Conservation (phyloP, 2,329 filamentous ascomycete genomes). For the Fusarium ramigenum region DNA sequence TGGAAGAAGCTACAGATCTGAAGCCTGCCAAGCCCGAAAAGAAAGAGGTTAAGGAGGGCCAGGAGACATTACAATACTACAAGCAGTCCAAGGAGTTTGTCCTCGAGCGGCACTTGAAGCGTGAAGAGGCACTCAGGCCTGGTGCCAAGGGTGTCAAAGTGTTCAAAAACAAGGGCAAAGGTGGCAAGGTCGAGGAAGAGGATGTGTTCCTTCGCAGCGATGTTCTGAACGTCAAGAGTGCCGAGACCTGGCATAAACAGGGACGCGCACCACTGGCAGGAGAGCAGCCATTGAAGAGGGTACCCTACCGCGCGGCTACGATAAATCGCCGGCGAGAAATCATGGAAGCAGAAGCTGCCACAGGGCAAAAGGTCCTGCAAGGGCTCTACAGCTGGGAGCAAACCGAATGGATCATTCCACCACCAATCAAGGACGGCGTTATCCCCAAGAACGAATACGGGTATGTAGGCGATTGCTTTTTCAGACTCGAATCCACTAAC, state of each 20-base stretch:
- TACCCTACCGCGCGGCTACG: slow-evolving; percentile 91
- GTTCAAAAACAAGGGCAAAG: slow-evolving; percentile 80
- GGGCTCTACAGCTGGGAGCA: slow-evolving; percentile 85
- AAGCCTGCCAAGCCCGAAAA: slow-evolving; percentile 76
- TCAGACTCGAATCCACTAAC: slow-evolving; percentile 31
- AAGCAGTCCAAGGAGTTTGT: slow-evolving; percentile 88
- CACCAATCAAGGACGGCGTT: slow-evolving; percentile 81
- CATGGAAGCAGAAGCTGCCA: slow-evolving; percentile 81
- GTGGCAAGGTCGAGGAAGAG: slow-evolving; percentile 76
- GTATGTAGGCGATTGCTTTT: slow-evolving; percentile 38
- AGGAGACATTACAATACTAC: slow-evolving; percentile 87
- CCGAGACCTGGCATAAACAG: slow-evolving; percentile 98
- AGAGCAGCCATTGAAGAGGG: slow-evolving; percentile 81
- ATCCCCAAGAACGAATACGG: slow-evolving; percentile 96
- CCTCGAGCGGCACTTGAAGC: slow-evolving; percentile 84
- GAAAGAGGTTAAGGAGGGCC: slow-evolving; percentile 77
- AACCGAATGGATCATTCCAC: slow-evolving; percentile 95
- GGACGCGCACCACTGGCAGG: slow-evolving; percentile 79
- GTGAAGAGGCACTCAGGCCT: slow-evolving; percentile 86
- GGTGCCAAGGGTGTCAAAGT: slow-evolving; percentile 74
- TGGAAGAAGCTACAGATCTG: slow-evolving; percentile 82
- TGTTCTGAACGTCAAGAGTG: slow-evolving; percentile 85
- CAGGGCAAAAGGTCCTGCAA: slow-evolving; percentile 85
- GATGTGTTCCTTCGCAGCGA: slow-evolving; percentile 84
- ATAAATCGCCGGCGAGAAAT: slow-evolving; percentile 87